Evolutionary conservation across 306 rosid species (phyloP), one percentile per base, ranked within the genome.

Genomic region (Alnus rubra): DNA sequence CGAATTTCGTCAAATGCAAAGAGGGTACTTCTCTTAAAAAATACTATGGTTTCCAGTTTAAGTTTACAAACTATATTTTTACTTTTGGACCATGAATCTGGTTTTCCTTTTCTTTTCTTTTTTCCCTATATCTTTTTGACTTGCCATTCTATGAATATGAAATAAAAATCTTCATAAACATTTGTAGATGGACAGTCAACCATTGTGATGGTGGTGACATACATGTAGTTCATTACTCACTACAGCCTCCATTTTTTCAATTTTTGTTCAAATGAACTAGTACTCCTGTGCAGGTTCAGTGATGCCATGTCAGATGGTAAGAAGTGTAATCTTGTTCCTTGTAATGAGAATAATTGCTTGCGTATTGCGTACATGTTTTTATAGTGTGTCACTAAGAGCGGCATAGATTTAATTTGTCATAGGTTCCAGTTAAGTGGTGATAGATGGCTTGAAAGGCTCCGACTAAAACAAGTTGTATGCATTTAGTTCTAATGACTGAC

Each of bases 1-100:
- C 81, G 79, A 67, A 82, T 92, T 51, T 56, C 86, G 15, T 89
- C 91, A 1, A 95, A 92, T 50, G 94, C 98, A 15, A 90, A 91
- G 85, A 86, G 79, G 96, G 97, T 92, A 86, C 69, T 35, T 75
- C 15, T 78, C 78, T 69, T 58, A 9, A 62, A 42, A 3, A 35
- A 77, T 56, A 55, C 23, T 50, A 15, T 77, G 30, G 64, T 78
- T 39, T 52, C 42, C 64, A 58, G 52, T 16, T 77, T 76, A 65
- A 10, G 59, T 58, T 56, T 73, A 15, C 55, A 48, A n/a, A 5
- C 18, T 44, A 9, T 63, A 16, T 56, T 13, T 73, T 44, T 50
- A 50, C 13, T 50, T 42, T 37, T 13, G 76, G 10, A 33, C 37
- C 45, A 13, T 48, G 5, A 8, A 54, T 55, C 13, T 16, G 28